Conservation (phyloP, 225 moss, liverwort and hornwort species). For the Antitrichia curtipendula region DNA sequence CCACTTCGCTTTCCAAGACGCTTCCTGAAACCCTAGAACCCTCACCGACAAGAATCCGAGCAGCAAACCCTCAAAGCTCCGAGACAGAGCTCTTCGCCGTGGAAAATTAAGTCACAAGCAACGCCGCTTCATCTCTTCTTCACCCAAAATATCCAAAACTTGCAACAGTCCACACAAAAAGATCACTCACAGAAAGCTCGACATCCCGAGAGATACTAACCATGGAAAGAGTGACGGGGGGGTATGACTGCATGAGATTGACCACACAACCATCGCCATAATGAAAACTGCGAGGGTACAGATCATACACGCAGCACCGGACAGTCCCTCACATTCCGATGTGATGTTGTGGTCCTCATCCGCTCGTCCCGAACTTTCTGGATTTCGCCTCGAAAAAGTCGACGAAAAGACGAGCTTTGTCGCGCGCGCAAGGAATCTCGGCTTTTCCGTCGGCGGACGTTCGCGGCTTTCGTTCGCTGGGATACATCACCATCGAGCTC, state of each 20-base stretch:
- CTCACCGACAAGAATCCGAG: background rate
- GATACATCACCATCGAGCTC: background rate
- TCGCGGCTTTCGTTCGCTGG: background rate
- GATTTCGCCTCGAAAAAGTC: background rate
- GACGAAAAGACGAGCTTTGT: slow-evolving; percentile 8
- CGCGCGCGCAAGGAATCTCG: background rate
- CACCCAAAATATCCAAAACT: background rate
- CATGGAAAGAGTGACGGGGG: background rate
- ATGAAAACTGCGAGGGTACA: background rate
- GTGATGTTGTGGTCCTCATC: background rate
- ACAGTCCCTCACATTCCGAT: background rate
- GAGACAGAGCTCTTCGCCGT: slow-evolving; percentile 1
- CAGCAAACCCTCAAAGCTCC: no score
- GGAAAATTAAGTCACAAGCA: slow-evolving; percentile 20
- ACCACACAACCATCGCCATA: background rate
- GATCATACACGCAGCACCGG: background rate
- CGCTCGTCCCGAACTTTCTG: background rate
- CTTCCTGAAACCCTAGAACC: background rate
- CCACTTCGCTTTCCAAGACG: background rate
- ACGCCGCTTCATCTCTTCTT: slow-evolving; percentile 27
- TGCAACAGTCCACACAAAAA: background rate
- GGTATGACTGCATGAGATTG: background rate
- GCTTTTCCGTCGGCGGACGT: background rate
- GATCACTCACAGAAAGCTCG: background rate
- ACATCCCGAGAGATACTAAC: background rate